Evolutionary conservation across 1,284 basidiomycete species (phyloP).

Genomic region (Marasmius fiardii): DNA sequence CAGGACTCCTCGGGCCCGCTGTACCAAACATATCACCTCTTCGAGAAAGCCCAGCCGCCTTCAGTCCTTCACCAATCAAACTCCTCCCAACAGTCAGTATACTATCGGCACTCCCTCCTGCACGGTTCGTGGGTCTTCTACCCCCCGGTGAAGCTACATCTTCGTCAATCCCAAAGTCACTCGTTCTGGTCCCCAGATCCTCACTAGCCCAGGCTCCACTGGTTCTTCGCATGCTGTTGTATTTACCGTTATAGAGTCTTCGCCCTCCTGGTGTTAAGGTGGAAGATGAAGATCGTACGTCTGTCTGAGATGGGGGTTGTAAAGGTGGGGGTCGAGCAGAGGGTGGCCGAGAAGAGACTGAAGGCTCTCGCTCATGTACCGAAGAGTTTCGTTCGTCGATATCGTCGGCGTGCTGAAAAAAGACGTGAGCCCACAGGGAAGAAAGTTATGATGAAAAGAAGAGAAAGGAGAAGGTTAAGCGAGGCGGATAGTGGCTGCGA

Average conservation of each 20-base stretch:
- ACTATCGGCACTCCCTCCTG: slow-evolving; percentile 63
- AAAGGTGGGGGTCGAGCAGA: background rate
- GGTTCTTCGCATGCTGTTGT: slow-evolving; percentile 29
- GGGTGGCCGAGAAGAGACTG: background rate
- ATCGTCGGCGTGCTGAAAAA: too few relatives aligned
- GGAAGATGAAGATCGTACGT: background rate
- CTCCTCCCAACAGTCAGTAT: slow-evolving; percentile 46
- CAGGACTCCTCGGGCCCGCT: slow-evolving; percentile 18
- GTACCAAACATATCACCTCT: slow-evolving; percentile 5
- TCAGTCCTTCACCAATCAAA: slow-evolving; percentile 64
- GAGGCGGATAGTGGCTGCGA: too few relatives aligned
- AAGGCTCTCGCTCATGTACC: background rate
- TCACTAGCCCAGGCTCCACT: background rate
- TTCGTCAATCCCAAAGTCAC: slow-evolving; percentile 20
- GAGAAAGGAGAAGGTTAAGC: too few relatives aligned
- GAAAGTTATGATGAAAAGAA: too few relatives aligned
- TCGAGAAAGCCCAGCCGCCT: slow-evolving; percentile 61
- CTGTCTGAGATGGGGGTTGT: background rate
- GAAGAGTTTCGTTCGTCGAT: too few relatives aligned
- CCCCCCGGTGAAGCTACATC: slow-evolving; percentile 24
- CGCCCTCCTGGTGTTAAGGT: background rate
- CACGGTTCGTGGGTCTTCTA: slow-evolving; percentile 45
- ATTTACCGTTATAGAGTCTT: slow-evolving; percentile 22
- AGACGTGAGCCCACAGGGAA: too few relatives aligned
- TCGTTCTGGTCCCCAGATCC: slow-evolving; percentile 20